These are phyloP conservation scores for Parsonsia alboflavescens DNA, from an alignment of 257 asterid genomes.

Conservation along the genomic window DNA sequence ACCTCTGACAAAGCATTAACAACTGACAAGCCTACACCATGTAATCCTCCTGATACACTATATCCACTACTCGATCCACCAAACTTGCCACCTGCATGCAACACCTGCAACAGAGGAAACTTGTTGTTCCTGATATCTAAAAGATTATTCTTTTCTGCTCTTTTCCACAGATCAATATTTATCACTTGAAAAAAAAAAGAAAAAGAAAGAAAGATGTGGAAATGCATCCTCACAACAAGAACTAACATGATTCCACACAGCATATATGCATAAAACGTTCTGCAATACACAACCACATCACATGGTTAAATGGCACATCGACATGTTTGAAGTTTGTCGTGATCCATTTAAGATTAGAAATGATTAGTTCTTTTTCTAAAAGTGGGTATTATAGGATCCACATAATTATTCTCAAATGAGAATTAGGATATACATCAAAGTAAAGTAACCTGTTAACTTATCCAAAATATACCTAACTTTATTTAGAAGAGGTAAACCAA, in stretches of 20 bases:
- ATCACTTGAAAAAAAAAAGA: background rate
- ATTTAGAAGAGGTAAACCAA: too few relatives aligned
- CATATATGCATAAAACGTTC: background rate
- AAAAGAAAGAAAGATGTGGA: too few relatives aligned
- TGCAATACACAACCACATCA: background rate
- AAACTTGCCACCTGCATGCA: conserved; percentile 99
- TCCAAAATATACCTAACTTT: too few relatives aligned
- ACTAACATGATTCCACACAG: background rate
- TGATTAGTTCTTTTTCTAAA: background rate
- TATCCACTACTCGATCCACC: conserved; percentile 99
- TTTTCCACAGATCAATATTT: conserved; percentile 4
- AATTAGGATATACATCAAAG: too few relatives aligned
- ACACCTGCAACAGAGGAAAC: conserved; percentile 51
- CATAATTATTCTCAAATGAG: too few relatives aligned
- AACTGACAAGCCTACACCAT: conserved; percentile 97
- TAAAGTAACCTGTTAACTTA: too few relatives aligned
- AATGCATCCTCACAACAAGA: background rate
- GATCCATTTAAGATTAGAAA: background rate
- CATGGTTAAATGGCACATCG: background rate
- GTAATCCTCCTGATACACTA: conserved; percentile 95
- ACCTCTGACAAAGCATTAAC: conserved; percentile 99
- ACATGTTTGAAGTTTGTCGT: background rate
- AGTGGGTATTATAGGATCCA: too few relatives aligned
- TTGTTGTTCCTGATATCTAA: background rate
- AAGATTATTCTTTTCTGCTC: conserved; percentile 13